Conservation (phyloP, 2,329 filamentous ascomycete species). For the Chrysosporium queenslandicum region DNA sequence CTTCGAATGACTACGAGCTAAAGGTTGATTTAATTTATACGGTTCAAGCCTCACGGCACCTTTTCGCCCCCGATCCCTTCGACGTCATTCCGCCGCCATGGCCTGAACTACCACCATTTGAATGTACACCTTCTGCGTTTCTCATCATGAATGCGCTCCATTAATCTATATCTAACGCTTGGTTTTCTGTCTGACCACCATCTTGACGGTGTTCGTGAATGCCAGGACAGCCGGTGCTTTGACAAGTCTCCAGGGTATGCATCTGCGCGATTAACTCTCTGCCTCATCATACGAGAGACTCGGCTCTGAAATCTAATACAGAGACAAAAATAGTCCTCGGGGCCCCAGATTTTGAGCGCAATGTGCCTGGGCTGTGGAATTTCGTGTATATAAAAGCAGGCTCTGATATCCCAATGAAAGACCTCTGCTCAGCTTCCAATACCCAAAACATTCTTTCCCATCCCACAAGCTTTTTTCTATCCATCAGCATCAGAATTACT, state of each 20-base stretch:
- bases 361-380: not conserved
- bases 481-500: too few species aligned
- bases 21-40: too few species aligned
- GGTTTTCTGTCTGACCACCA: not conserved
- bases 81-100: too few species aligned
- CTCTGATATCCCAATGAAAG: not conserved
- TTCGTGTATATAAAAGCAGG: not conserved
- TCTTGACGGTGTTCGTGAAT: not conserved
- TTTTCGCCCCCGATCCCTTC: too few species aligned
- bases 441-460: not conserved
- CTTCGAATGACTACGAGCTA: too few species aligned
- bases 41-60: too few species aligned
- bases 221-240: not conserved
- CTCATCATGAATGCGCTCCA: too few species aligned
- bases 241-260: not conserved
- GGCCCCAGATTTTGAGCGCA: not conserved
- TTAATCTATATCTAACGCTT: not conserved
- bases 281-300: not conserved
- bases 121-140: too few species aligned
- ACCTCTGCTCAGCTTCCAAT: not conserved
- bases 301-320: not conserved
- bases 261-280: not conserved
- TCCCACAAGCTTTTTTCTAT: too few species aligned
- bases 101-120: too few species aligned
- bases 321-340: not conserved